Conservation (phyloP, 1,284 basidiomycete species). For the Pseudozyma sp. region DNA sequence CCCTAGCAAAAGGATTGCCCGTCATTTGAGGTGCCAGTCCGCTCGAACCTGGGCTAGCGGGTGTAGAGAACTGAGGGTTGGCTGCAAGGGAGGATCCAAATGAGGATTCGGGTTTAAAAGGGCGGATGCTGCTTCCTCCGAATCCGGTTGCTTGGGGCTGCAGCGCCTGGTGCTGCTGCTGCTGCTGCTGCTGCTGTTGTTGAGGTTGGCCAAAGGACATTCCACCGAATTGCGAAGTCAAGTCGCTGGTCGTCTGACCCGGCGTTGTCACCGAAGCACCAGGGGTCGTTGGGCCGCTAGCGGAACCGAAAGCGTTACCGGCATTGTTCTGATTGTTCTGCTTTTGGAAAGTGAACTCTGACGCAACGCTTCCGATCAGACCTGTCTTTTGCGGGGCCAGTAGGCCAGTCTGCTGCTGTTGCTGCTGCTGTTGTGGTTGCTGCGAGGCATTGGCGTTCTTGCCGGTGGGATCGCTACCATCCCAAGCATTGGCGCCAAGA, state of each 20-base stretch:
- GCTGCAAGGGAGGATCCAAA: constrained; percentile 53
- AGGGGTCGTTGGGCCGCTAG: constrained; percentile 13
- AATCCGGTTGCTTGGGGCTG: constrained; percentile 59
- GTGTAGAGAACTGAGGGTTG: constrained; percentile 18
- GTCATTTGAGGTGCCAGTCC: constrained; percentile 39
- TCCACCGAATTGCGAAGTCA: constrained; percentile 33
- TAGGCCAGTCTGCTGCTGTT: constrained; percentile 22
- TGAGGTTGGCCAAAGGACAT: constrained; percentile 39
- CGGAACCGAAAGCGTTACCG: constrained; percentile 5
- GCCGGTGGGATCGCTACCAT: constrained; percentile 36
- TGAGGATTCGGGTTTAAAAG: constrained; percentile 56
- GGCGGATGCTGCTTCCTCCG: constrained; percentile 42
- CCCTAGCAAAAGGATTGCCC: constrained; percentile 54
- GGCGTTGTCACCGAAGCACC: constrained; percentile 11
- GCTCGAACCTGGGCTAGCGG: constrained; percentile 6
- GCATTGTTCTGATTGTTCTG: constrained; percentile 13
- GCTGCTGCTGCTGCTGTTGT: constrained; percentile 13
- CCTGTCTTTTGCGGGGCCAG: constrained; percentile 66
- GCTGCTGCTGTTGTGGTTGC: constrained; percentile 22
- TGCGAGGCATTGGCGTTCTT: constrained; percentile 14
- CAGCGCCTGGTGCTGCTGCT: constrained; percentile 22
- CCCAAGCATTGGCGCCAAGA: constrained; percentile 58
- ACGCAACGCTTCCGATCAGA: constrained; percentile 69
- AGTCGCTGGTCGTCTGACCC: constrained; percentile 11
- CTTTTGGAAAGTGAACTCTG: constrained; percentile 65